Percentiles rank a stretch among this genome's conserved stretches.
Evolutionary conservation across 495 filamentous ascomycete species (phyloP).

Genomic region (Daldinia decipiens): DNA sequence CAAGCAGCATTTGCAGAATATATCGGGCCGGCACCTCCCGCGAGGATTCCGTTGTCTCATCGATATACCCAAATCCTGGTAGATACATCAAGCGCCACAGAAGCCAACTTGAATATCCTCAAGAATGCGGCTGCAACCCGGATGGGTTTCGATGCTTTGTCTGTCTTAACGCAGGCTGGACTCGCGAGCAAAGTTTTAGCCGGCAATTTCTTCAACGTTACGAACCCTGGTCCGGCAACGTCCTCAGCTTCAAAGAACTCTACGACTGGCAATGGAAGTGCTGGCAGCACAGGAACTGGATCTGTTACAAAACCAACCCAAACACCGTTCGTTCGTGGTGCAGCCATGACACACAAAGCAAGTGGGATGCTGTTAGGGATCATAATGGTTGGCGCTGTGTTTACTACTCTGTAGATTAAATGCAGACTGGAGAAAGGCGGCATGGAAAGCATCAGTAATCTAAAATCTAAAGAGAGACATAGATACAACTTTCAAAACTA

Average conservation of each 20-base stretch:
- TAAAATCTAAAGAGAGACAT: slow-evolving; percentile 16
- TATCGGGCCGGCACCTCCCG: slow-evolving; percentile 53
- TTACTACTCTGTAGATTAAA: slow-evolving; percentile 40
- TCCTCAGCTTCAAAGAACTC: slow-evolving; percentile 24
- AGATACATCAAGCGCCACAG: slow-evolving; percentile 49
- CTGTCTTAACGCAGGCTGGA: slow-evolving; percentile 47
- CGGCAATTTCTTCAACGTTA: slow-evolving; percentile 59
- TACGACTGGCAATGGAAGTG: slow-evolving; percentile 26
- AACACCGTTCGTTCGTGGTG: slow-evolving; percentile 24
- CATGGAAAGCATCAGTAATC: slow-evolving; percentile 4
- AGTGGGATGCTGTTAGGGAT: slow-evolving; percentile 37
- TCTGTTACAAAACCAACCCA: slow-evolving; percentile 17
- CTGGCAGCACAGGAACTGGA: slow-evolving; percentile 28
- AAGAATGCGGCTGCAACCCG: slow-evolving; percentile 46
- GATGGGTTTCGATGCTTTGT: slow-evolving; percentile 46
- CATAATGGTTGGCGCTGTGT: slow-evolving; percentile 34
- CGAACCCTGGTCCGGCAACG: slow-evolving; percentile 52
- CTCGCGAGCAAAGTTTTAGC: slow-evolving; percentile 51
- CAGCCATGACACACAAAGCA: slow-evolving; percentile 33
- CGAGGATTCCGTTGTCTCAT: slow-evolving; percentile 55
- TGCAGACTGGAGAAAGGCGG: slow-evolving; percentile 12
- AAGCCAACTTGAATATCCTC: slow-evolving; percentile 40
- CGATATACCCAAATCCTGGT: slow-evolving; percentile 55
- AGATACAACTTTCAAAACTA: slow-evolving; percentile 6
- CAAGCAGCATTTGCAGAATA: slow-evolving; percentile 48